A percentile compares a stretch with the other conserved stretches of the same genome.
phyloP scores from a whole-genome alignment of 1,284 basidiomycete genomes.

The Rhodotorula mucilaginosa region DNA sequence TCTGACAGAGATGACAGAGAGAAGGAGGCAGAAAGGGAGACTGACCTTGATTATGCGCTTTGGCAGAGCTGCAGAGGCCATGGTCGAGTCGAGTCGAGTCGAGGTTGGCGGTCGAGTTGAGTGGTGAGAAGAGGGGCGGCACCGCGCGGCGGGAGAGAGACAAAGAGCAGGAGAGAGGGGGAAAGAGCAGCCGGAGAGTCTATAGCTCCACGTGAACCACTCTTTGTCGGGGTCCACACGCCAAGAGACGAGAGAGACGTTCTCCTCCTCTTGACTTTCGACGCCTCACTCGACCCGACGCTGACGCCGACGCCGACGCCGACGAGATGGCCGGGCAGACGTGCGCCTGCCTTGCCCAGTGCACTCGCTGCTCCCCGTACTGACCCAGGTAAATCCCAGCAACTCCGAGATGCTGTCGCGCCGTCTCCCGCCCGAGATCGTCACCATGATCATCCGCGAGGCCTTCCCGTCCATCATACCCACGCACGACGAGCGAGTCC shows the following conservation, averaged over 20 bases:
- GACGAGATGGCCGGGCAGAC: no score
- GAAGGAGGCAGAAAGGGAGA: neutral
- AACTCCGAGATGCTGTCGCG: no score
- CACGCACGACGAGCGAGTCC: neutral
- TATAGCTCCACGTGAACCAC: no score
- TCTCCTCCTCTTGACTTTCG: no score
- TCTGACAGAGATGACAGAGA: no score
- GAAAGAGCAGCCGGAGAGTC: no score
- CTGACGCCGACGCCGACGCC: no score
- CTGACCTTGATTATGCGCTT: conserved; percentile 62
- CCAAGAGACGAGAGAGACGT: no score
- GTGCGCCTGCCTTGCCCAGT: neutral
- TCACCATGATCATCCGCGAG: conserved; percentile 8
- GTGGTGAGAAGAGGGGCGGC: no score
- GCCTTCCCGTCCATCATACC: neutral
- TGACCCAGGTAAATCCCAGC: neutral
- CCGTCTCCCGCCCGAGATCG: conserved; percentile 1
- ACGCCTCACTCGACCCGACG: neutral
- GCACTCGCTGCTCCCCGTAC: neutral
- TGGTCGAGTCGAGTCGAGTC: no score
- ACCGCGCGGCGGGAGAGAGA: neutral
- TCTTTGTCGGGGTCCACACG: no score
- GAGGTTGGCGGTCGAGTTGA: no score
- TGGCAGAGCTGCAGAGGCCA: conserved; percentile 22
- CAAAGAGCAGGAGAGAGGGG: neutral